Evolutionary conservation across 2,329 filamentous ascomycete genomes (phyloP), one percentile per base, ranked within the genome.

Genomic region (Nothopassalora personata): DNA sequence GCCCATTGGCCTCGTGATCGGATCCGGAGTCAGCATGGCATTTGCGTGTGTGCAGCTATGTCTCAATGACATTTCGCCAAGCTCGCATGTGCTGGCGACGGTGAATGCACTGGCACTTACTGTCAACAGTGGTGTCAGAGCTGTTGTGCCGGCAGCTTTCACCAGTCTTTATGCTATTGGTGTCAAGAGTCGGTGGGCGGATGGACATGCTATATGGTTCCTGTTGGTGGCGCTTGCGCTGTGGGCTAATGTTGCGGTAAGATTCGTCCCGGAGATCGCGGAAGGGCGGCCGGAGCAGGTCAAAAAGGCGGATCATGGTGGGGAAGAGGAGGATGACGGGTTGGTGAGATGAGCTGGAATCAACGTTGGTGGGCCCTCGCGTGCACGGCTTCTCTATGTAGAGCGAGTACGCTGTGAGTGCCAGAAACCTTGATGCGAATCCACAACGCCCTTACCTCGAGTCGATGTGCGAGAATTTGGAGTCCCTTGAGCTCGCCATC

Each of bases 41-140:
- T 89, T 88, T 68, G 91, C 87, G 0, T 85, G 80, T 1, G 80
- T 86, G 0, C 88, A 92, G 76, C 83, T 93, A 8, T 84, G 85
- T 0, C 69, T 93, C 33, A 93, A 93, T 71, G 88, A 92, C 59
- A 83, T 88, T 1, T 81, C 86, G 0, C 90, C 90, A 0, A 83
- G 80, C 9, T 80, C 83, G 1, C 77, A 79, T 46, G 81, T 84
- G 0, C 76, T 93, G 9, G 89, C 86, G 0, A 90, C 84, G 0
- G 75, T 94, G 30, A 93, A 93, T 66, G 86, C 86, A 0, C 66
- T 90, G 0, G 81, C 83, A 0, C 75, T 93, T 58, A 87, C 87
- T 0, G 67, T 84, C 0, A 74, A 78, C 0, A 86, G 84, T 62
- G 86, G 76, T 0, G 75, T 90, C 31, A 79, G 89, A 13, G 81